Evolutionary conservation across 371 early-diverging fungal genomes (phyloP), one percentile per base, ranked within the genome.

Genomic region (Mortierella sp.): DNA sequence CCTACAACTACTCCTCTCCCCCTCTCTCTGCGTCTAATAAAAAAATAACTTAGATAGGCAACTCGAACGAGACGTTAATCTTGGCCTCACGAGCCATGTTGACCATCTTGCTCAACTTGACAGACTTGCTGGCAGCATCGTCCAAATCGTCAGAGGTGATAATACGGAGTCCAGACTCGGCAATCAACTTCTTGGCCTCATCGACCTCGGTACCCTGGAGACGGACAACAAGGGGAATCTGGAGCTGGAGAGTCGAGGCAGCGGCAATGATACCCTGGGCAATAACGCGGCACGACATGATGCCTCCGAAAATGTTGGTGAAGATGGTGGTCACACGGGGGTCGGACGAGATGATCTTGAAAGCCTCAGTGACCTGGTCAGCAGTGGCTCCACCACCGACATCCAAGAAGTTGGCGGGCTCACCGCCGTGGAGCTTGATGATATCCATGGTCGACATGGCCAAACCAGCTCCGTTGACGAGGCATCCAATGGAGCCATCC

Each of bases 361-460:
- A 98, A 54, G 99, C 99, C 88, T 98, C 98, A 74, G 96, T 96
- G 82, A 99, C 98, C 91, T 98, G 97, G 81, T 98, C 94, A 75
- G 97, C 96, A 50, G 96, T 97, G 79, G 99, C 98, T 87, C 96
- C 94, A 86, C 99, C 99, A 84, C 99, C 99, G 80, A 99, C 98
- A 89, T 99, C 99, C 87, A 99, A 94, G 91, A 99, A 99, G 95
- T 99, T 99, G 87, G 98, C 99, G n/a, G 99, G 99, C 88, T 97
- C 97, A 70, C 99, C 99, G 82, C 99, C 99, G 91, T 98, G 94
- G 73, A 99, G 94, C 92, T 98, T 98, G 90, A 98, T 97, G 87
- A 99, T 98, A 91, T 99, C 99, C 99, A 98, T 98, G 75, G 99
- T 99, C 73, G 99, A 97, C 99, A 98, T 99, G 89, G 99, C 99